Percentiles rank a stretch among this genome's conserved stretches.
Evolutionary conservation across 129 eudicot species (phyloP).

Genomic region (Saussurea involucrata): DNA sequence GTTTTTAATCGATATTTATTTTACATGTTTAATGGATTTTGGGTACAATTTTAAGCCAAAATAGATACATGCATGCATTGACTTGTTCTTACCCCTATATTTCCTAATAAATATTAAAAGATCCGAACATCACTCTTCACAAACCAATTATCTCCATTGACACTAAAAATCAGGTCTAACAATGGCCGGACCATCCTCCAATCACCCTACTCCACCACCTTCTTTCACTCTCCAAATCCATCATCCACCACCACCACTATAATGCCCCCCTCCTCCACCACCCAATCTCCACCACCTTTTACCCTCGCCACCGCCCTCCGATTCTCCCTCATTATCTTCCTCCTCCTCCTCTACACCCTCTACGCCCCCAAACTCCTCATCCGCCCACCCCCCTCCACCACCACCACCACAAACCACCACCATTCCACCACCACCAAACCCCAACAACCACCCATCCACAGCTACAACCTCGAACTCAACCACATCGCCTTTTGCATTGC

Average conservation of each 20-base stretch:
- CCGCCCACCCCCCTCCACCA: constrained; percentile 6
- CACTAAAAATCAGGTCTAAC: neutral
- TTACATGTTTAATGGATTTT: neutral
- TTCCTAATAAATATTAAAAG: neutral
- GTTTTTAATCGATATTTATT: no score
- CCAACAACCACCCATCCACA: neutral
- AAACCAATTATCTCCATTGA: neutral
- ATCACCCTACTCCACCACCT: constrained; percentile 11
- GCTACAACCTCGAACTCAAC: constrained; percentile 36
- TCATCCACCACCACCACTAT: constrained; percentile 13
- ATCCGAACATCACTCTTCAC: neutral
- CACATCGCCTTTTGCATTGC: constrained; percentile 78
- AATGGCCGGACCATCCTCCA: constrained; percentile 1
- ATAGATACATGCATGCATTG: neutral
- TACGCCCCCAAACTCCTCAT: constrained; percentile 47
- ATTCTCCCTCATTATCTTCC: constrained; percentile 27
- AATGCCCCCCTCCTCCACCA: constrained; percentile 31
- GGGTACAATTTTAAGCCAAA: neutral
- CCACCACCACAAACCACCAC: constrained; percentile 4
- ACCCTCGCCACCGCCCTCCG: constrained; percentile 32
- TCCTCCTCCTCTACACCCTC: constrained; percentile 38
- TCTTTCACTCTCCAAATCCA: constrained; percentile 7
- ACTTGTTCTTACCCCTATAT: neutral
- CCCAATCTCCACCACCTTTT: constrained; percentile 26
- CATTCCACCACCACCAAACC: neutral